These are phyloP conservation scores for Chernovozyma sophiae-reginae DNA, from an alignment of 1,139 yeast genomes.

Conservation along the genomic window DNA sequence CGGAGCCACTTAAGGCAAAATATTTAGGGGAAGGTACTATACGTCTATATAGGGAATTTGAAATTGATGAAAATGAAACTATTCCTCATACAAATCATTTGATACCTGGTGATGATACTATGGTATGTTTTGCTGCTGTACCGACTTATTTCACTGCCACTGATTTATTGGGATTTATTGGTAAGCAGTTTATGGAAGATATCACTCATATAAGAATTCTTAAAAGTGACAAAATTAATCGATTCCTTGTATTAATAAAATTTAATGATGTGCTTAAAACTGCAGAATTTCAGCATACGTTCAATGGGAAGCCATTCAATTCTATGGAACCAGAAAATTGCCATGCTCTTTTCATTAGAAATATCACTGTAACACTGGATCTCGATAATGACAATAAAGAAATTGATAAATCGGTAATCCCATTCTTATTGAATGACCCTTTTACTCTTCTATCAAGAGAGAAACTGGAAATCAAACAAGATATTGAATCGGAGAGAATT, in stretches of 20 bases:
- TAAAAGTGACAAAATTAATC: slow-evolving; percentile 60
- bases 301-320: slow-evolving; percentile 73
- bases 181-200: slow-evolving; percentile 50
- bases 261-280: slow-evolving; percentile 58
- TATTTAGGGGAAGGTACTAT: slow-evolving; percentile 73
- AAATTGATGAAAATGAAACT: slow-evolving; percentile 19
- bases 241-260: slow-evolving; percentile 76
- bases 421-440: slow-evolving; percentile 72
- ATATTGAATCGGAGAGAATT: slow-evolving; percentile 12
- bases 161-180: slow-evolving; percentile 77
- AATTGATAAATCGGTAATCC: slow-evolving; percentile 37
- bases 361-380: slow-evolving; percentile 38
- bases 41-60: slow-evolving; percentile 57
- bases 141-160: slow-evolving; percentile 88
- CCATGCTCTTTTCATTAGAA: slow-evolving; percentile 65
- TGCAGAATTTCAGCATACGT: slow-evolving; percentile 57
- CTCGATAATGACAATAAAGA: slow-evolving; percentile 4
- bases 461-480: slow-evolving; percentile 1
- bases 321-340: slow-evolving; percentile 89
- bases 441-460: slow-evolving; percentile 39
- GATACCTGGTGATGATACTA: slow-evolving; percentile 51
- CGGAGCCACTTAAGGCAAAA: slow-evolving; percentile 52
- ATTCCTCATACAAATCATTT: slow-evolving; percentile 3
- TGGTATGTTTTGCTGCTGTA: slow-evolving; percentile 75
- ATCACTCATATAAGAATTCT: slow-evolving; percentile 74